Evolutionary conservation across 148 eudicot genomes (phyloP).

Genomic region (Talinum fruticosum): DNA sequence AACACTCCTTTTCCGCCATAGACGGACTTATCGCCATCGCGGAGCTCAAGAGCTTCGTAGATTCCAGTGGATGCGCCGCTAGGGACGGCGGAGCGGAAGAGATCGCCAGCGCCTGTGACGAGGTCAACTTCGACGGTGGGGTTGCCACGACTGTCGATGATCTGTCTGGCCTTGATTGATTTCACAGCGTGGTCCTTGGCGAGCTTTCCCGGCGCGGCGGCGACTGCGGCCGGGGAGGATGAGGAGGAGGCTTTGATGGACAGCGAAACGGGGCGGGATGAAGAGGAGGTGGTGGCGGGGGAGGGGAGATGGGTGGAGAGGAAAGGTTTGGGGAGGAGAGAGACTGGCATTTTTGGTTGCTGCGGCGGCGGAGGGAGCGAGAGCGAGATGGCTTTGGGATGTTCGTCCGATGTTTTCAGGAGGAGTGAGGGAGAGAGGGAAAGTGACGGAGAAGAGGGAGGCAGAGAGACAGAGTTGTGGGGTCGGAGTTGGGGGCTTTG

Average conservation of each 20-base stretch:
- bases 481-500: neutral
- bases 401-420: neutral
- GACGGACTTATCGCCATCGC: conserved; percentile 79
- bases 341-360: conserved; percentile 29
- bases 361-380: conserved; percentile 1
- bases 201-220: conserved; percentile 21
- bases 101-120: conserved; percentile 45
- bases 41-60: conserved; percentile 92
- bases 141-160: conserved; percentile 91
- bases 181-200: conserved; percentile 47
- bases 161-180: conserved; percentile 84
- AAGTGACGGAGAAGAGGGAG: neutral
- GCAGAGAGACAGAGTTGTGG: neutral
- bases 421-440: neutral
- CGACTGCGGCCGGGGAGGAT: conserved; percentile 26
- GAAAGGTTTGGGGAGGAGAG: conserved; percentile 60
- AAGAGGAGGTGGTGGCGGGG: conserved; percentile 21
- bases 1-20: conserved; percentile 93
- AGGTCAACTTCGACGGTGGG: conserved; percentile 98
- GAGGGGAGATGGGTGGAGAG: conserved; percentile 53
- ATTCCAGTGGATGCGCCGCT: conserved; percentile 98
- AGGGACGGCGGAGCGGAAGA: conserved; percentile 87
- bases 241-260: conserved; percentile 36
- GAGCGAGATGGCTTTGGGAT: conserved; percentile 13
- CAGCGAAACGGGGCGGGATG: conserved; percentile 28